Evolutionary conservation across 768 basidiomycete species (phyloP), one percentile per base, ranked within the genome.

Genomic region (Tulasnella sp.): DNA sequence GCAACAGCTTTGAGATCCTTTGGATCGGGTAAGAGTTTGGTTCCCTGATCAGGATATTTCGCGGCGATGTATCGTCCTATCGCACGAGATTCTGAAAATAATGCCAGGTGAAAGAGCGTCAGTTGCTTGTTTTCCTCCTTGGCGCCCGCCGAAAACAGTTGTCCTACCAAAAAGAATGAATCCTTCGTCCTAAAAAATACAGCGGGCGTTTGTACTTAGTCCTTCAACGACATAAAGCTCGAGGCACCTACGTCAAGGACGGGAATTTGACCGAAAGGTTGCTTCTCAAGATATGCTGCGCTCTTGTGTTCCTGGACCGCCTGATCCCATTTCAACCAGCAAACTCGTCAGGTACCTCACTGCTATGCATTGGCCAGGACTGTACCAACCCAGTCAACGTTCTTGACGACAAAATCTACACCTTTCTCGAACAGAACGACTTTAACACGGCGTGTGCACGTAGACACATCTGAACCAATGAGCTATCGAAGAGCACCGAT

Each of bases 221-320:
- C n/a, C 28, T 24, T 28, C 58, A 22, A 60, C 24, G 9, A 9
- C 28, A 60, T 37, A 24, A 1, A 20, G 46, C n/a, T 46, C 46
- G 46, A 46, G 18, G 54, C 54, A 69, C 81, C 83, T 50, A 83
- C 85, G 37, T 84, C 90, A 77, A 92, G 87, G 84, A 88, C 90
- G 3, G 92, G 91, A 40, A 92, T 87, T 82, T 91, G 89, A 28
- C 91, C 91, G 82, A 92, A 93, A 0, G 93, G 93, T 82, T 94
- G 92, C 75, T 87, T 85, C 50, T 85, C 83, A n/a, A 88, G 34
- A 85, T 85, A 89, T 37, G 64, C 64, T 69, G 37, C 64, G 34
- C 64, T 69, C 28, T 69, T 69, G 64, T 69, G 64, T 34, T 69
- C 64, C 34, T 31, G 31, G 34, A 31, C 34, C 11, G 64, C n/a